Base-by-base conservation (phyloP, 805 yeast species). In the Blastobotrys mokoenaii region DNA sequence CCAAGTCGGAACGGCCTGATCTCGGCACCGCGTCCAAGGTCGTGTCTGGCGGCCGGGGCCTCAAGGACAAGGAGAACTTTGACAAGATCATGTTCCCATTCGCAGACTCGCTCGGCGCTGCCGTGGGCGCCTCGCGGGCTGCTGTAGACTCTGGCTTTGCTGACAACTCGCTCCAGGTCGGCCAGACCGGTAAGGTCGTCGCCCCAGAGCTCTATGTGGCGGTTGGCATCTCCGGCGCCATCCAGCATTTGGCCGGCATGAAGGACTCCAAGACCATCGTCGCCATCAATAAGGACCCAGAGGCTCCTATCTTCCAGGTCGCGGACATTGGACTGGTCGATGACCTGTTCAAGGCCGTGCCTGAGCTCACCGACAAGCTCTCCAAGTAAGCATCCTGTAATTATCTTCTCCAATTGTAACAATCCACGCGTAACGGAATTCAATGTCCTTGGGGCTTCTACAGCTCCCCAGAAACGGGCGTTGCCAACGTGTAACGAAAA, bases 221-320 rank as follows among this genome's bases (percentile, higher is more conserved):
- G 2, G 80, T 89, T 36, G 98, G 98, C 52, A 78, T 93, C 47
- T 84, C 95, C 16, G 98, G 98, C 51, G 98, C 98, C 29, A 90
- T 90, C 59, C 98, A 90, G 69, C 98, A 90, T 68, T 71, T 93
- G 59, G 98, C 98, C 1, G 98, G 98, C 53, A 90, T 90, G 97
- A 90, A 89, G 67, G 97, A 90, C 62, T 77, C 96, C 37, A 90
- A 88, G 69, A 79, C 81, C 31, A 87, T 90, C 63, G 97, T 88
- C 29, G 96, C 96, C 34, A 85, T 90, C 50, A 90, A 90, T 68
- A 90, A 86, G 67, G 96, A 89, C 64, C 85, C 84, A 46, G 97
- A 90, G 50, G 88, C 96, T 8, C 94, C 98, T 1, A 87, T 90
- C 41, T 89, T 87, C 72, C 86, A 84, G 55, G 78, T 83, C 43